Conservation (phyloP, 1,284 basidiomycete species). For the Rhodotorula sp. region DNA sequence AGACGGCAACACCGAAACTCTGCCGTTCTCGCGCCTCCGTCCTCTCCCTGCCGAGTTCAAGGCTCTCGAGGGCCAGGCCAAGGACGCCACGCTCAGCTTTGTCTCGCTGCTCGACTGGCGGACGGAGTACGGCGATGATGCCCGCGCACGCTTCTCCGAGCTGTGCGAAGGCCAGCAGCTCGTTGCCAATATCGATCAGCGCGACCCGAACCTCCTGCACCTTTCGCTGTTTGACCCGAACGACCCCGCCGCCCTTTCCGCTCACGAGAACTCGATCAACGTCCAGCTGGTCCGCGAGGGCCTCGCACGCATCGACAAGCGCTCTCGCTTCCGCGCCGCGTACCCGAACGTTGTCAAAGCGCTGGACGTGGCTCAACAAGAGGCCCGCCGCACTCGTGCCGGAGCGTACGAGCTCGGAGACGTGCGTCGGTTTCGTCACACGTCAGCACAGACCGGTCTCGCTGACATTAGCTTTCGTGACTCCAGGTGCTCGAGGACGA, state of each 20-base stretch:
- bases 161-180: slow-evolving; percentile 84
- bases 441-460: accelerated
- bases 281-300: slow-evolving; percentile 42
- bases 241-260: slow-evolving; percentile 26
- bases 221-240: slow-evolving; percentile 43
- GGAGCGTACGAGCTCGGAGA: slow-evolving; percentile 40
- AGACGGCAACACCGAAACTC: slow-evolving; percentile 46
- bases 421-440: background rate
- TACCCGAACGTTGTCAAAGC: slow-evolving; percentile 41
- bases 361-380: slow-evolving; percentile 39
- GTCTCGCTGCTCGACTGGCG: slow-evolving; percentile 45
- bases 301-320: slow-evolving; percentile 39
- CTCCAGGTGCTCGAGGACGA: slow-evolving; percentile 23
- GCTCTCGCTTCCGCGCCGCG: slow-evolving; percentile 37
- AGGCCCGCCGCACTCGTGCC: slow-evolving; percentile 35
- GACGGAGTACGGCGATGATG: slow-evolving; percentile 67
- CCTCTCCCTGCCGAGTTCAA: slow-evolving; percentile 46
- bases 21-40: slow-evolving; percentile 43
- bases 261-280: slow-evolving; percentile 38
- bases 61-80: slow-evolving; percentile 44
- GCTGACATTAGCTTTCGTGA: background rate
- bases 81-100: slow-evolving; percentile 46
- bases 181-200: slow-evolving; percentile 82
- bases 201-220: slow-evolving; percentile 54
- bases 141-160: slow-evolving; percentile 75